Evolutionary conservation across 352 stramenopile genomes (phyloP).

Genomic region (Phytopythium boreale): DNA sequence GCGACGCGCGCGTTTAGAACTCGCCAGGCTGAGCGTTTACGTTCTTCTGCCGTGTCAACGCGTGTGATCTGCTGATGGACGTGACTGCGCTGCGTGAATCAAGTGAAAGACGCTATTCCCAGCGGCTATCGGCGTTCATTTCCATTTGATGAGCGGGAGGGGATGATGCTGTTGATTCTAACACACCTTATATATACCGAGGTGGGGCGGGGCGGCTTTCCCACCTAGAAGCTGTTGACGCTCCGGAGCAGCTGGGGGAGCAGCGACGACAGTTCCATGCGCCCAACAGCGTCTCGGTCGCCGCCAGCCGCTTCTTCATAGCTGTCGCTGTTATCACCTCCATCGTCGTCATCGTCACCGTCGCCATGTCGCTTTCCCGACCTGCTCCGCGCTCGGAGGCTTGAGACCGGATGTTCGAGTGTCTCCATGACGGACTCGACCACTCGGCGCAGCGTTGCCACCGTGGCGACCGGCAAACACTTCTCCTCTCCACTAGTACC

Average conservation of each 20-base stretch:
- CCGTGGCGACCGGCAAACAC: constrained; percentile 1
- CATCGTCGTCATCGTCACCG: constrained; percentile 10
- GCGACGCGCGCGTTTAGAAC: constrained; percentile 10
- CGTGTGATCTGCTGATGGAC: neutral
- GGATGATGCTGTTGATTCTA: neutral
- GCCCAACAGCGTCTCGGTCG: constrained; percentile 3
- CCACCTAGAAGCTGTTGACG: constrained; percentile 13
- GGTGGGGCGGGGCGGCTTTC: no score
- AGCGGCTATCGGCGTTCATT: neutral
- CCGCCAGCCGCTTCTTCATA: neutral
- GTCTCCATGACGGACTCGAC: constrained; percentile 27
- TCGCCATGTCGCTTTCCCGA: neutral
- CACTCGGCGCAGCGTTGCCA: constrained; percentile 17
- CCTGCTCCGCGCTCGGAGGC: neutral
- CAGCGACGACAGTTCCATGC: constrained; percentile 36
- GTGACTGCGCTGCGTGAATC: neutral
- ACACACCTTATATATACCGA: neutral
- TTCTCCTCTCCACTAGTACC: constrained; percentile 5
- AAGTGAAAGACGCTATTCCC: neutral
- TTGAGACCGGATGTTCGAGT: constrained; percentile 11
- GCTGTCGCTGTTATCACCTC: constrained; percentile 8
- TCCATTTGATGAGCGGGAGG: neutral
- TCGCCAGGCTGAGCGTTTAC: no score
- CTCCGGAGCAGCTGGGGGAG: constrained; percentile 41
- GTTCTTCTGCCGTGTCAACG: neutral